A percentile compares a stretch with the other conserved stretches of the same genome.
Conservation (phyloP, 2,329 filamentous ascomycete genomes). For the Juglanconis oblonga region DNA sequence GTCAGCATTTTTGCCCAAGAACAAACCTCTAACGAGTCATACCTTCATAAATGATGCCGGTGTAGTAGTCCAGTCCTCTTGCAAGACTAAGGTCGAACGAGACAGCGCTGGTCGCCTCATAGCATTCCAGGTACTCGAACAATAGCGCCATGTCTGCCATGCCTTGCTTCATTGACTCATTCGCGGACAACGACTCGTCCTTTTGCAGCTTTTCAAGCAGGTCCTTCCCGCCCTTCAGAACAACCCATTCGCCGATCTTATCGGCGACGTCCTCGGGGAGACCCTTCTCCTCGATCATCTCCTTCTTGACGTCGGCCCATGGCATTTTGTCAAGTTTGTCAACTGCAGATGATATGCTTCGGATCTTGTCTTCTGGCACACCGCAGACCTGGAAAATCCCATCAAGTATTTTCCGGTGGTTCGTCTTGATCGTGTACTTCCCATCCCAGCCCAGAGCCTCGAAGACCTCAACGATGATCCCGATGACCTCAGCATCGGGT, state of each 20-base stretch:
- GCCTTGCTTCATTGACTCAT: conserved; percentile 74
- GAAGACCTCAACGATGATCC: conserved; percentile 83
- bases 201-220: conserved; percentile 67
- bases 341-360: conserved; percentile 86
- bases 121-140: conserved; percentile 78
- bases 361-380: conserved; percentile 81
- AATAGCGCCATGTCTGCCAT: conserved; percentile 78
- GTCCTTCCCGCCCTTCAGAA: conserved; percentile 64
- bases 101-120: conserved; percentile 68
- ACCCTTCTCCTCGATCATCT: conserved; percentile 93
- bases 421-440: conserved; percentile 75
- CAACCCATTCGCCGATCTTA: conserved; percentile 82
- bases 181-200: conserved; percentile 66
- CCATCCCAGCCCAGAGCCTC: conserved; percentile 70
- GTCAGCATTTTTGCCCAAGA: not conserved
- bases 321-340: conserved; percentile 94
- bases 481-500: conserved; percentile 84
- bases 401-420: conserved; percentile 91
- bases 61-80: conserved; percentile 85
- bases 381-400: conserved; percentile 90
- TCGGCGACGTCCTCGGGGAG: conserved; percentile 75
- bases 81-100: conserved; percentile 90
- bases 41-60: conserved; percentile 31
- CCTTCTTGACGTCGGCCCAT: conserved; percentile 84
- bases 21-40: conserved; percentile 9